Evolutionary conservation across 2,329 filamentous ascomycete species (phyloP), one percentile per base, ranked within the genome.

Genomic region (Alternaria angustiovoidea): DNA sequence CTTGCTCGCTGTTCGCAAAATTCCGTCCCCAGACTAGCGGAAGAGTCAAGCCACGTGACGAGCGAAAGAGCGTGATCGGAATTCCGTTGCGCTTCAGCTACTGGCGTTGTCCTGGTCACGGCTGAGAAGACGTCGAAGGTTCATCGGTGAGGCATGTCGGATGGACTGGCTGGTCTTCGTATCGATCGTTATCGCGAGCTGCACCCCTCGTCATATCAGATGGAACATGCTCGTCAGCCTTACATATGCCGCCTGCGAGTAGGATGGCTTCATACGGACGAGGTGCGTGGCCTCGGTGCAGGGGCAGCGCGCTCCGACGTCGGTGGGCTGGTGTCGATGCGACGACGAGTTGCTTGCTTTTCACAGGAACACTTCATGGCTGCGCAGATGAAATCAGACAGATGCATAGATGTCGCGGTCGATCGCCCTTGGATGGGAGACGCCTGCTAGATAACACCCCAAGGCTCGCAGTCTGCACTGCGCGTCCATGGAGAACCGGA

Each of bases 401-500:
- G 46, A 49, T 18, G 20, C 14, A 36, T 18, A 12, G 8, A 49
- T 12, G 46, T 38, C 20, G 30, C 32, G 30, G 32, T 7, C n/a
- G 46, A 24, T 36, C n/a, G 46, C 32, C 20, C 22, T 24, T 16
- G 46, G 30, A 38, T 20, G 54, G 46, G 54, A 28, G 43, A 18
- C 11, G 54, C 22, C 30, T 44, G 20, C 7, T 51, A 51, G 54
- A 57, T 57, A 57, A 57, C 39, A 18, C 8, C 22, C 4, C 26
- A 5, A n/a, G 16, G 26, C 28, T 18, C 46, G n/a, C 36, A 18
- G 36, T 18, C 28, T 16, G 30, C 55, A 48, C 32, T n/a, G 39
- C 30, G n/a, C 42, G 22, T 48, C 65, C 60, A 65, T 72, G 74
- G 73, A 76, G 73, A 76, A 63, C 74, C 74, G 74, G 74, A 76